Conservation (phyloP, 345 rosid species). For the Eucalyptus leucophloia region DNA sequence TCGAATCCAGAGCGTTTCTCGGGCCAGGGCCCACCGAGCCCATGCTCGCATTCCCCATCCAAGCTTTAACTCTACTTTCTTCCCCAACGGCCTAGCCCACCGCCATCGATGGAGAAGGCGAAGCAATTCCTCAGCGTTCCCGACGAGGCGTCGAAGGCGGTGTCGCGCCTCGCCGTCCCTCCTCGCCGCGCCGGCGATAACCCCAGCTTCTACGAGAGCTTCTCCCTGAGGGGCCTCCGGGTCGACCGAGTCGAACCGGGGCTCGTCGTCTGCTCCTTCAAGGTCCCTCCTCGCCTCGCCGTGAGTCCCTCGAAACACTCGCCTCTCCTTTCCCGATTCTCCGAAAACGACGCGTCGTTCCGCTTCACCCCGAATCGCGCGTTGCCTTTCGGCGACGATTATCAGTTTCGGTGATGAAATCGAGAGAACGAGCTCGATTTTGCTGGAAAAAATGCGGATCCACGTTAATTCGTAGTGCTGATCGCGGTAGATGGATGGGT, state of each 20-base stretch:
- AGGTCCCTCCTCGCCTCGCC: slow-evolving; percentile 80
- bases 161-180: slow-evolving; percentile 29
- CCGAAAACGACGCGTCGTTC: neutral
- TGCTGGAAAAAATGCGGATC: neutral
- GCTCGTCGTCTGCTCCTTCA: slow-evolving; percentile 57
- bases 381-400: neutral
- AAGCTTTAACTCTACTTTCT: neutral
- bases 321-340: neutral
- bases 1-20: neutral
- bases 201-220: slow-evolving; percentile 53
- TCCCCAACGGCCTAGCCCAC: neutral
- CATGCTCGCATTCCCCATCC: neutral
- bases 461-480: neutral
- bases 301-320: slow-evolving; percentile 9
- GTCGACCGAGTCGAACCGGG: slow-evolving; percentile 73
- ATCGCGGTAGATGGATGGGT: neutral
- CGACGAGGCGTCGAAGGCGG: slow-evolving; percentile 30
- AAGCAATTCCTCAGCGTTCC: slow-evolving; percentile 22
- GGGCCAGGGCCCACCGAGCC: neutral
- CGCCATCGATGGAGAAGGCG: slow-evolving; percentile 44
- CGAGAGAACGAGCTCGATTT: neutral
- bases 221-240: slow-evolving; percentile 55
- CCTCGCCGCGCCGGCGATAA: slow-evolving; percentile 21
- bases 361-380: neutral
- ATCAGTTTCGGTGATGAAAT: neutral